Conservation (phyloP, 306 rosid species). For the Dryas alaskensis region DNA sequence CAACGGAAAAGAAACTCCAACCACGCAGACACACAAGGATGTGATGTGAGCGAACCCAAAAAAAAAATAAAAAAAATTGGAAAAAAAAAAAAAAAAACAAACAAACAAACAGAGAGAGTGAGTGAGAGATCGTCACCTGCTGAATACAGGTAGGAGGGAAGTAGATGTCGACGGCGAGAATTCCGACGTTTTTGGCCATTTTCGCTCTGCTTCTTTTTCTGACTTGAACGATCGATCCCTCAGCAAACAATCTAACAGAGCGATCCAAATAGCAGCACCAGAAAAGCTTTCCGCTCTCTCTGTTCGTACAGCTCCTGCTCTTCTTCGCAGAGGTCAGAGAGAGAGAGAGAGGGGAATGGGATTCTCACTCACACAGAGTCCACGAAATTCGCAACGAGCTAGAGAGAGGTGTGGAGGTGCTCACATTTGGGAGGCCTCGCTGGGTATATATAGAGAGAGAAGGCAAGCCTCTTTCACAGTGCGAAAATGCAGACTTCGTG, state of each 20-base stretch:
- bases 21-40: background rate
- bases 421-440: background rate
- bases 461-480: background rate
- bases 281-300: conserved; percentile 6
- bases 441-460: conserved; percentile 14
- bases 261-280: background rate
- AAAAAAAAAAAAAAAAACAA: background rate
- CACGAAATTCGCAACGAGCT: conserved; percentile 1
- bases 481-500: conserved; percentile 20
- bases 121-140: conserved; percentile 56
- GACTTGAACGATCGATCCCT: background rate
- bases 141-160: conserved; percentile 82
- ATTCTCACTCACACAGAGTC: background rate
- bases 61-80: background rate
- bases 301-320: background rate
- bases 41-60: background rate
- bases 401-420: conserved; percentile 16
- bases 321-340: background rate
- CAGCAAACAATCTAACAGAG: background rate
- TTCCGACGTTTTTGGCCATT: conserved; percentile 89
- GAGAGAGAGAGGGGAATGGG: conserved; percentile 10
- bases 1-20: background rate
- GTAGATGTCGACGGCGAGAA: conserved; percentile 91
- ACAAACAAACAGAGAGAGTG: background rate
- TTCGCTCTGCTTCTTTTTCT: background rate